Percentiles rank a stretch among this genome's conserved stretches.
These are phyloP conservation scores for Aquanectria penicillioides DNA, from an alignment of 2,329 filamentous ascomycete genomes.

Conservation along the genomic window DNA sequence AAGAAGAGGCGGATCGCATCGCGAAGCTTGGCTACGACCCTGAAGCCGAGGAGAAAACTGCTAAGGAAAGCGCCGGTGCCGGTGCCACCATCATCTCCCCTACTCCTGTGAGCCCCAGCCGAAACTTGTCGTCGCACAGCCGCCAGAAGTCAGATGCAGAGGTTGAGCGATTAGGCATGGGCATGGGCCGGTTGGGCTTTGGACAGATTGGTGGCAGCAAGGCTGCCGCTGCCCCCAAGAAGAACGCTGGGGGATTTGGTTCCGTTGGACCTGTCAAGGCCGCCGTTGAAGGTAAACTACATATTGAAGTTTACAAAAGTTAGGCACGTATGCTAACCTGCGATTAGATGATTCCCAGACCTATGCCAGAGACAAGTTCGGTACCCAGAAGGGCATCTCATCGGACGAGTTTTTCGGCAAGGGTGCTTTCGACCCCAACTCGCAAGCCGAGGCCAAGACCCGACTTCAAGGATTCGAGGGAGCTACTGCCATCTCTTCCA, in stretches of 20 bases:
- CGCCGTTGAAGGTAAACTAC: constrained; percentile 74
- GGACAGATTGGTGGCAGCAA: constrained; percentile 80
- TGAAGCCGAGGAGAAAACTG: constrained; percentile 77
- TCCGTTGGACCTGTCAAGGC: constrained; percentile 81
- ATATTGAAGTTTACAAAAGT: background rate
- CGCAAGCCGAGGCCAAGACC: constrained; percentile 85
- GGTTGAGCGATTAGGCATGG: constrained; percentile 90
- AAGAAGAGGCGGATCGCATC: constrained; percentile 96
- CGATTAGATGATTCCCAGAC: constrained; percentile 76
- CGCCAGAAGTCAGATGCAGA: constrained; percentile 77
- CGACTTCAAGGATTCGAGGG: constrained; percentile 94
- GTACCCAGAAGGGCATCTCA: constrained; percentile 92
- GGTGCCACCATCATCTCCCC: constrained; percentile 75
- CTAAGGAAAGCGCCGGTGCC: constrained; percentile 56
- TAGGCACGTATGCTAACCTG: constrained; percentile 16
- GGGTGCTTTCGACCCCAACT: constrained; percentile 81
- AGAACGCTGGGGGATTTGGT: constrained; percentile 87
- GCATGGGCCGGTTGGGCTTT: constrained; percentile 85
- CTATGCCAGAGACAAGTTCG: constrained; percentile 90
- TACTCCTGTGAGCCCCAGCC: constrained; percentile 76
- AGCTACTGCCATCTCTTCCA: constrained; percentile 90
- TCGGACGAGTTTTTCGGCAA: constrained; percentile 99
- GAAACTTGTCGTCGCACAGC: constrained; percentile 65
- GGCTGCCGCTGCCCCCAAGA: constrained; percentile 66
- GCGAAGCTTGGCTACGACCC: constrained; percentile 96